phyloP scores from a whole-genome alignment of 2,329 filamentous ascomycete genomes.

The Fusarium virguliforme region DNA sequence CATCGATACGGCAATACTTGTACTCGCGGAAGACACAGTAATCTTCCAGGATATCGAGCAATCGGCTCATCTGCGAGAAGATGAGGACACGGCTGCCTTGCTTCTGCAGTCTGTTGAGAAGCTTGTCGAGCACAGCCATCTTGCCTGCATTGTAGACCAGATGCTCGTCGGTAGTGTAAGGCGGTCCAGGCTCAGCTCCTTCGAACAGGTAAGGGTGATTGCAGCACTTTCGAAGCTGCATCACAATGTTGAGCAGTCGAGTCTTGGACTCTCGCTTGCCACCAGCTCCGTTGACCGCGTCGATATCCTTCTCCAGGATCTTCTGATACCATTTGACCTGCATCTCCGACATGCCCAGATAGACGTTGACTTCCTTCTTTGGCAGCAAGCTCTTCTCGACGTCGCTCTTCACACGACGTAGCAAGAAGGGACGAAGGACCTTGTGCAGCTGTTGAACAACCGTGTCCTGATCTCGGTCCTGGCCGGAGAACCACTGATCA shows the following conservation, averaged over 20 bases:
- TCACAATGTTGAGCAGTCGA: constrained; percentile 96
- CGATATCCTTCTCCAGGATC: constrained; percentile 98
- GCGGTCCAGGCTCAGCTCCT: constrained; percentile 95
- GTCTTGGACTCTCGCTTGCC: constrained; percentile 99
- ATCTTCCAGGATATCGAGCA: constrained; percentile 96
- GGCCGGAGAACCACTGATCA: constrained; percentile 96
- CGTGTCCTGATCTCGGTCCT: constrained; percentile 91
- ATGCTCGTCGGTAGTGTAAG: constrained; percentile 98
- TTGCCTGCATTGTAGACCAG: constrained; percentile 94
- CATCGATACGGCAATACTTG: constrained; percentile 98
- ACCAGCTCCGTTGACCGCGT: constrained; percentile 96
- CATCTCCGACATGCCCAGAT: constrained; percentile 99
- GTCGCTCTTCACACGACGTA: constrained; percentile 96
- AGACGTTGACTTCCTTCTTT: constrained; percentile 97
- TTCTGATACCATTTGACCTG: constrained; percentile 99
- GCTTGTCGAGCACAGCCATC: constrained; percentile 96
- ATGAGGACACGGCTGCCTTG: constrained; percentile 97
- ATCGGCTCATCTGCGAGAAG: constrained; percentile 99
- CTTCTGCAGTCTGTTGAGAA: constrained; percentile 84
- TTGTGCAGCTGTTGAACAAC: constrained; percentile 97
- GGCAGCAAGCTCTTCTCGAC: constrained; percentile 98
- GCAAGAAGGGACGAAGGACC: constrained; percentile 91
- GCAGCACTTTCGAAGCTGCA: constrained; percentile 99
- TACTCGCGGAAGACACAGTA: constrained; percentile 97
- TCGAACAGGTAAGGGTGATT: constrained; percentile 99